phyloP scores from a whole-genome alignment of 2,329 filamentous ascomycete species.

The Thielaviopsis musarum region DNA sequence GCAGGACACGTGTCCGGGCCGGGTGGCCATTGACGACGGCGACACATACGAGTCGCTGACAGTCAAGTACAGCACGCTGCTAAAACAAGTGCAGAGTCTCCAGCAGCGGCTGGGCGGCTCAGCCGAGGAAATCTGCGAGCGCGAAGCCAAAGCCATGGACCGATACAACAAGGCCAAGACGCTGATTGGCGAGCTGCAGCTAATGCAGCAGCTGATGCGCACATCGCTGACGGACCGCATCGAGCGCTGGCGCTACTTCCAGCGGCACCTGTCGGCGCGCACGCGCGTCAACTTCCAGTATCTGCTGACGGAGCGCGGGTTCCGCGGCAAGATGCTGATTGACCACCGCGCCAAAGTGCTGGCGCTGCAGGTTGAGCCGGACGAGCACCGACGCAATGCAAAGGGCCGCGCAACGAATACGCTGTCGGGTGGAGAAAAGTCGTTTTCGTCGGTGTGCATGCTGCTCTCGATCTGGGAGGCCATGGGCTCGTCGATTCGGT shows the following conservation, averaged over 20 bases:
- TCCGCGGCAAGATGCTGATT: constrained; percentile 63
- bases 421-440: constrained; percentile 90
- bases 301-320: constrained; percentile 75
- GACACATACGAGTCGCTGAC: no score
- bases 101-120: constrained; percentile 42
- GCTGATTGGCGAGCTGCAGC: constrained; percentile 25
- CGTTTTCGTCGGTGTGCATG: constrained; percentile 91
- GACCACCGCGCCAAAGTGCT: constrained; percentile 61
- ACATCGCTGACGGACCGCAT: constrained; percentile 51
- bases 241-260: constrained; percentile 64
- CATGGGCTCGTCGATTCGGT: constrained; percentile 89
- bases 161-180: constrained; percentile 25
- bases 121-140: constrained; percentile 45
- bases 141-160: constrained; percentile 24
- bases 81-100: constrained; percentile 36
- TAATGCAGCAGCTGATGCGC: constrained; percentile 30
- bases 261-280: constrained; percentile 67
- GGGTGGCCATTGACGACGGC: no score
- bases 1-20: no score
- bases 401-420: constrained; percentile 76
- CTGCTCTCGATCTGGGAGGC: constrained; percentile 91
- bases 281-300: constrained; percentile 78
- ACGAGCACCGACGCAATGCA: constrained; percentile 50
- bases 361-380: constrained; percentile 58
- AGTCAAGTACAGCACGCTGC: constrained; percentile 16